Conservation (phyloP, 2,329 filamentous ascomycete species). For the Aureobasidium sp. region DNA sequence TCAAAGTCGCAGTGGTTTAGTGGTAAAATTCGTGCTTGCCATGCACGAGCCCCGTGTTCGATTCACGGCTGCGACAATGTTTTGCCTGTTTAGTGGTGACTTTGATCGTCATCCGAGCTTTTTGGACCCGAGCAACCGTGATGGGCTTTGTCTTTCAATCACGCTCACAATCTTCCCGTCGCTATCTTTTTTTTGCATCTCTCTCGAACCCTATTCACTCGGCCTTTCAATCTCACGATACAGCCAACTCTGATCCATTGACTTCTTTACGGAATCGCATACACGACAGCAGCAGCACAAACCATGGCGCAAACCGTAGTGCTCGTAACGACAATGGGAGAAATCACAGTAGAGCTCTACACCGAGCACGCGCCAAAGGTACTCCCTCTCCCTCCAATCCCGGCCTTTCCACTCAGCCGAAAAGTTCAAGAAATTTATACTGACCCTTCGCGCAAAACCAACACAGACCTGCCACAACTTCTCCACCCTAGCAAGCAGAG, state of each 20-base stretch:
- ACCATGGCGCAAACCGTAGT: conserved; percentile 69
- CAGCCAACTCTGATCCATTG: too few species aligned
- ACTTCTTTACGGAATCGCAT: not conserved
- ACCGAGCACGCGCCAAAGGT: conserved; percentile 72
- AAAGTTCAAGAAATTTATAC: too few species aligned
- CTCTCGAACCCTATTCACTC: too few species aligned
- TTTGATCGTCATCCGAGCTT: not conserved
- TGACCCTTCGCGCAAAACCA: too few species aligned
- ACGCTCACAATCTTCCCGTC: not conserved
- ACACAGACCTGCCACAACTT: conserved; percentile 53
- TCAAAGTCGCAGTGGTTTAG: conserved; percentile 14
- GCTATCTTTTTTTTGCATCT: not conserved
- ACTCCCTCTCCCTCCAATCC: not conserved
- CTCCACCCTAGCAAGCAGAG: conserved; percentile 65
- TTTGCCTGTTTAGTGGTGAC: not conserved
- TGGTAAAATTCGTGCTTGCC: conserved; percentile 16
- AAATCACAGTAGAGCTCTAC: conserved; percentile 85
- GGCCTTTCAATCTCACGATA: too few species aligned
- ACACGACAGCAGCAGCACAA: not conserved
- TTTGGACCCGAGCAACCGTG: conserved; percentile 3
- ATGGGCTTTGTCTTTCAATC: not conserved
- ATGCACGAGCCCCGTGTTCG: conserved; percentile 16
- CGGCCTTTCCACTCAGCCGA: too few species aligned
- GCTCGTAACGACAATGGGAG: conserved; percentile 82
- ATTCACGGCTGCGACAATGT: conserved; percentile 15